A percentile compares a stretch with the other conserved stretches of the same genome.
phyloP scores from a whole-genome alignment of 2,329 filamentous ascomycete genomes.

The Microdochium nivale region DNA sequence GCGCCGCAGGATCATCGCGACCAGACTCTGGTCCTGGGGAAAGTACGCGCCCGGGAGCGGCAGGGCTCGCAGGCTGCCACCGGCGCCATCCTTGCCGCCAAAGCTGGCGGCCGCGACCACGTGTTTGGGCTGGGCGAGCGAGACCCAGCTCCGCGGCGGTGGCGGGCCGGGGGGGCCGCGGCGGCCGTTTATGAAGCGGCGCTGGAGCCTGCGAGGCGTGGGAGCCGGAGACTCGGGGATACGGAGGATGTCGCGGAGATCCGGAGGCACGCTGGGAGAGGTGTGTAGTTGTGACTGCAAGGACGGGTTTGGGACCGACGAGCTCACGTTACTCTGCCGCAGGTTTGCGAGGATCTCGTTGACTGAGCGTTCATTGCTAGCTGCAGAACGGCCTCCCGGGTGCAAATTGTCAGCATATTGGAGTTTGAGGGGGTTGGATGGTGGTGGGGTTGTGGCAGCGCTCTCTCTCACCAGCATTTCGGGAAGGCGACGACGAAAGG shows the following conservation, averaged over 20 bases:
- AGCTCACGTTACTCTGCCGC: constrained; percentile 35
- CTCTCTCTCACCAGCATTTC: constrained; percentile 13
- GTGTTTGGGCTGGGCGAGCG: constrained; percentile 21
- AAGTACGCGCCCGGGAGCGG: constrained; percentile 34
- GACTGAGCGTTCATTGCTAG: constrained; percentile 34
- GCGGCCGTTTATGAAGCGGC: constrained; percentile 37
- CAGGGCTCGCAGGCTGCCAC: constrained; percentile 8
- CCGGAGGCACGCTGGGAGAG: constrained; percentile 47
- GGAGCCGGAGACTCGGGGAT: constrained; percentile 48
- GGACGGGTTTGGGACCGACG: constrained; percentile 11
- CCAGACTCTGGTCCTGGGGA: constrained; percentile 37
- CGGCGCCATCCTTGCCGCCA: constrained; percentile 4
- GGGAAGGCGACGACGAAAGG: constrained; percentile 23
- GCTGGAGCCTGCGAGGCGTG: constrained; percentile 33
- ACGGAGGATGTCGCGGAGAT: constrained; percentile 49
- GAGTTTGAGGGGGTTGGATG: background rate
- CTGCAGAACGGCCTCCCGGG: constrained; percentile 10
- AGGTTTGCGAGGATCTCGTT: constrained; percentile 52
- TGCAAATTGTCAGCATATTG: background rate
- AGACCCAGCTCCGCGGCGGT: constrained; percentile 49
- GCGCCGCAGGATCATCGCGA: constrained; percentile 39
- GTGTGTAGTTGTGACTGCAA: constrained; percentile 19
- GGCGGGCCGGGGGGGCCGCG: constrained; percentile 49
- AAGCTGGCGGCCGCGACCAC: constrained; percentile 10
- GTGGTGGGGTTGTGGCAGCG: constrained; percentile 1